Evolutionary conservation across 352 stramenopile genomes (phyloP).

Genomic region (Globisporangium irregulare): DNA sequence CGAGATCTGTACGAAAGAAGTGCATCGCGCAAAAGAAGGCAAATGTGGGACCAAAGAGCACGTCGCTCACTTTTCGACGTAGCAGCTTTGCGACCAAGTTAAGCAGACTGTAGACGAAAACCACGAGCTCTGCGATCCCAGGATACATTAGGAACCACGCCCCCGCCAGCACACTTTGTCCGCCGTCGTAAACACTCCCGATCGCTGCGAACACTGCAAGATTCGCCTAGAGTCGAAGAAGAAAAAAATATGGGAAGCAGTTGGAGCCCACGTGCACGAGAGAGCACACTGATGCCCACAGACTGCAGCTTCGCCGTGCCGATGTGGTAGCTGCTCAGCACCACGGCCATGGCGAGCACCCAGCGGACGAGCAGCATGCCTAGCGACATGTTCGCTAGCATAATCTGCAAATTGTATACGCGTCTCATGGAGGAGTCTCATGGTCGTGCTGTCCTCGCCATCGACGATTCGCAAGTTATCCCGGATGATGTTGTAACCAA

Average conservation of each 20-base stretch:
- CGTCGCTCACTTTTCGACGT: conserved; percentile 23
- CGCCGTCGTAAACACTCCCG: conserved; percentile 21
- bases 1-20: background rate
- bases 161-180: background rate
- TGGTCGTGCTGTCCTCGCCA: too few species aligned
- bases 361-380: conserved; percentile 30
- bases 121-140: conserved; percentile 22
- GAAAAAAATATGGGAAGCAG: conserved; percentile 16
- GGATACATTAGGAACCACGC: conserved; percentile 32
- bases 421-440: too few species aligned
- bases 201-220: conserved; percentile 1
- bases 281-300: conserved; percentile 21
- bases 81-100: conserved; percentile 19
- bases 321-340: conserved; percentile 4
- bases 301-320: background rate
- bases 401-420: too few species aligned
- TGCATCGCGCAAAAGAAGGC: conserved; percentile 20
- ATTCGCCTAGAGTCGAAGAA: conserved; percentile 20
- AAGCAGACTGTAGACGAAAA: conserved; percentile 26
- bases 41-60: conserved; percentile 21
- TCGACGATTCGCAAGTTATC: too few species aligned
- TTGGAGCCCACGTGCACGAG: conserved; percentile 13
- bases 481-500: too few species aligned
- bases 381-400: conserved; percentile 33
- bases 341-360: conserved; percentile 18